These are phyloP conservation scores for Gentiana straminea DNA, from an alignment of 257 asterid genomes.

Conservation along the genomic window DNA sequence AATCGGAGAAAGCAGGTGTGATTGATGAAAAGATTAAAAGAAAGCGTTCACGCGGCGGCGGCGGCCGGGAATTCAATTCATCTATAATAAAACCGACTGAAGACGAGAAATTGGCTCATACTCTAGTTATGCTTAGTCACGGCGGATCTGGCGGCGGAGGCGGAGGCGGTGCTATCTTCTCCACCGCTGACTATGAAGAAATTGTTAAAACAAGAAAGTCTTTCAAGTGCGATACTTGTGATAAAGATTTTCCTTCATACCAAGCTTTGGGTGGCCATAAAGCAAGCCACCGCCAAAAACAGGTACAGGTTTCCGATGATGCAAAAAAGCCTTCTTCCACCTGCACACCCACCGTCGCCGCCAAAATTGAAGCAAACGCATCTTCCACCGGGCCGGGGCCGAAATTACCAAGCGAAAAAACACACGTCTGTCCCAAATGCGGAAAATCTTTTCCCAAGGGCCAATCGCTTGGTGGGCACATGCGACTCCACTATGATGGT, in stretches of 20 bases:
- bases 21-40: conserved; percentile 26
- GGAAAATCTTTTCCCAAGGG: conserved; percentile 61
- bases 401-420: conserved; percentile 41
- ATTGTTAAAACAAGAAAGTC: conserved; percentile 3
- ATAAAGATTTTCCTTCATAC: conserved; percentile 44
- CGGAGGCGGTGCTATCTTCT: conserved; percentile 9
- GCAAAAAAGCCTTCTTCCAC: conserved; percentile 16
- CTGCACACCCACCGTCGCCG: conserved; percentile 7
- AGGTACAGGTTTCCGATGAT: conserved; percentile 17
- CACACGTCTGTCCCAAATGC: conserved; percentile 68
- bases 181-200: not conserved
- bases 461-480: conserved; percentile 95
- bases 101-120: conserved; percentile 57
- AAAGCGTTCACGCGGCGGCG: conserved; percentile 42
- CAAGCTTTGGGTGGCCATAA: conserved; percentile 97
- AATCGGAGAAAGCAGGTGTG: conserved; percentile 16
- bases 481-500: conserved; percentile 84
- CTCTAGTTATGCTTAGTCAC: conserved; percentile 63
- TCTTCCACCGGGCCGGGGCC: conserved; percentile 19
- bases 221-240: conserved; percentile 55
- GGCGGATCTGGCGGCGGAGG: not conserved
- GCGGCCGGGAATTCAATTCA: conserved; percentile 2
- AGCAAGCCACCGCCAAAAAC: conserved; percentile 71
- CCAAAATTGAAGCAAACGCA: too few species aligned
- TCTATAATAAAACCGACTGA: conserved; percentile 10